These are phyloP conservation scores for Skeletonema potamos DNA, from an alignment of 108 stramenopile species.

Conservation along the genomic window DNA sequence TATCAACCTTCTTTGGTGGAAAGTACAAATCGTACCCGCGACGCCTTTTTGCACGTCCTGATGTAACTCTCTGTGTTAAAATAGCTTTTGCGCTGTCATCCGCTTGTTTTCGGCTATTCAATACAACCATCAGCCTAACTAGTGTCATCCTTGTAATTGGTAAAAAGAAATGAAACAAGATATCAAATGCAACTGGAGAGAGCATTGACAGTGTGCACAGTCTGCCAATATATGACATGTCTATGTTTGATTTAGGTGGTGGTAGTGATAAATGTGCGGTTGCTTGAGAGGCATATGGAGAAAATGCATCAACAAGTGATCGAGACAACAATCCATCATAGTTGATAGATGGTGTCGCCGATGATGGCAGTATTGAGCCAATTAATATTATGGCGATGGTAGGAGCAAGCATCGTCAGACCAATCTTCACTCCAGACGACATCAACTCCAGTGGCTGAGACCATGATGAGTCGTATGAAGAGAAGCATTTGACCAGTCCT, in stretches of 20 bases:
- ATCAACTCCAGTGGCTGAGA: constrained; percentile 7
- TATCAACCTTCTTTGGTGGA: constrained; percentile 1
- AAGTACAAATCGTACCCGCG: constrained; percentile 35
- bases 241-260: background rate
- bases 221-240: constrained; percentile 7
- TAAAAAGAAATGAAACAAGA: constrained; percentile 16
- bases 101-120: constrained; percentile 10
- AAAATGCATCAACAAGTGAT: constrained; percentile 1
- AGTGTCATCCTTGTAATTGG: constrained; percentile 6
- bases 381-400: constrained; percentile 10
- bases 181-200: constrained; percentile 25
- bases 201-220: constrained; percentile 5
- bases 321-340: constrained; percentile 1
- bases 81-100: constrained; percentile 5
- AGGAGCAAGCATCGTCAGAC: constrained; percentile 13
- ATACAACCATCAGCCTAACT: constrained; percentile 4
- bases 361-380: constrained; percentile 19
- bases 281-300: constrained; percentile 19
- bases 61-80: constrained; percentile 17
- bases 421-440: constrained; percentile 9
- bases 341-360: background rate
- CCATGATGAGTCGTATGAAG: constrained; percentile 15
- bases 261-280: constrained; percentile 1
- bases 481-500: constrained; percentile 17
- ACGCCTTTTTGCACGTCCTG: constrained; percentile 15